Conservation (phyloP, 2,329 filamentous ascomycete species). For the Aspergillus glaucus region DNA sequence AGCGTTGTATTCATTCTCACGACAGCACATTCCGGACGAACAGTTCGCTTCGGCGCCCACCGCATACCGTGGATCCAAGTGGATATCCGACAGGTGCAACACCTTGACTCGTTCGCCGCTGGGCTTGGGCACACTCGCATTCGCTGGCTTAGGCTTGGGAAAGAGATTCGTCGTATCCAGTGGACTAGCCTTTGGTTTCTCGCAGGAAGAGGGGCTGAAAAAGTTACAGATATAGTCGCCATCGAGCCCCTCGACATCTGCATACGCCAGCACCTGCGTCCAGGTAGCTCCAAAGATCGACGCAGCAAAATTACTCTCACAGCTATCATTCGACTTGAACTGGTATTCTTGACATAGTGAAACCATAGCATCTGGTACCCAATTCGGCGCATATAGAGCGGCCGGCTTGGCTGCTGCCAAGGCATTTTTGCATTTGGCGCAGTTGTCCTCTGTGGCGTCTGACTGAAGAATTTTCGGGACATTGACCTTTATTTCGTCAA, state of each 20-base stretch:
- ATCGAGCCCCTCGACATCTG: constrained; percentile 49
- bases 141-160: constrained; percentile 49
- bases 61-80: constrained; percentile 50
- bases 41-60: constrained; percentile 51
- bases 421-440: constrained; percentile 49
- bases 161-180: constrained; percentile 44
- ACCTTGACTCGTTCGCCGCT: constrained; percentile 53
- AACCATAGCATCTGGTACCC: constrained; percentile 48
- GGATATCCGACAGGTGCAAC: constrained; percentile 51
- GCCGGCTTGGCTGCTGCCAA: constrained; percentile 47
- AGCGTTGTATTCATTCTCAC: constrained; percentile 37
- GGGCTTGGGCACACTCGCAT: constrained; percentile 38
- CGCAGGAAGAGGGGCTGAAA: constrained; percentile 45
- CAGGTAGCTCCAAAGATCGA: constrained; percentile 49
- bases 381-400: constrained; percentile 44
- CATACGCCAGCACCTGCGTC: constrained; percentile 52
- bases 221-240: constrained; percentile 53
- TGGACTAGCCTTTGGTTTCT: constrained; percentile 38
- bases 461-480: constrained; percentile 44
- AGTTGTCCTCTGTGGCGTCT: constrained; percentile 37
- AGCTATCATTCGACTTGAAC: constrained; percentile 44
- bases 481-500: constrained; percentile 34
- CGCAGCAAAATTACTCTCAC: constrained; percentile 43
- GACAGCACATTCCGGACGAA: constrained; percentile 47
- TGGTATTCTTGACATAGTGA: constrained; percentile 45